phyloP scores from a whole-genome alignment of 345 rosid genomes.

The Psidium friedrichsthalianum region DNA sequence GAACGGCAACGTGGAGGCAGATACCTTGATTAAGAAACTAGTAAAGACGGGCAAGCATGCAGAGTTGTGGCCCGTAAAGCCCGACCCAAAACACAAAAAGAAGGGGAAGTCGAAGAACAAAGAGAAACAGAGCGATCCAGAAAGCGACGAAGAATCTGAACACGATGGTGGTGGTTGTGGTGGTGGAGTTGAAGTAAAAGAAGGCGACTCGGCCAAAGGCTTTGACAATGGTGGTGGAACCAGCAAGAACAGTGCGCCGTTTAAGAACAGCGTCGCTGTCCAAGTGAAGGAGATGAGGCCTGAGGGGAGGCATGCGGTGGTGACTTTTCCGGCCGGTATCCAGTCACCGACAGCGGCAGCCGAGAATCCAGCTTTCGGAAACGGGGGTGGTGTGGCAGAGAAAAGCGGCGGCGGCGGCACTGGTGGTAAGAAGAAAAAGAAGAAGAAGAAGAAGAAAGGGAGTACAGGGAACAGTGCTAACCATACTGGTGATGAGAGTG shows the following conservation, averaged over 20 bases:
- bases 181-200: slow-evolving; percentile 2
- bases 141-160: slow-evolving; percentile 20
- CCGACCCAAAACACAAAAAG: slow-evolving; percentile 11
- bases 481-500: slow-evolving; percentile 3
- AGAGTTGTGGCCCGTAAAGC: slow-evolving; percentile 39
- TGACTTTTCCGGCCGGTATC: not conserved
- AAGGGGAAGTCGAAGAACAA: slow-evolving; percentile 27
- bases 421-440: slow-evolving; percentile 65
- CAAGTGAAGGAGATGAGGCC: slow-evolving; percentile 18
- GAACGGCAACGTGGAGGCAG: slow-evolving; percentile 36
- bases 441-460: slow-evolving; percentile 55
- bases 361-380: slow-evolving; percentile 1
- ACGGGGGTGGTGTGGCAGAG: slow-evolving; percentile 6
- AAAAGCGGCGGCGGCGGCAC: slow-evolving; percentile 9
- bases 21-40: slow-evolving; percentile 52
- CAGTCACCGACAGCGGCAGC: slow-evolving; percentile 22
- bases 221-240: not conserved
- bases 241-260: not conserved
- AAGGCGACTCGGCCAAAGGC: slow-evolving; percentile 4
- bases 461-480: slow-evolving; percentile 26
- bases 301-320: slow-evolving; percentile 9
- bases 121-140: slow-evolving; percentile 24
- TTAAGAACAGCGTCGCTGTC: not conserved
- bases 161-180: slow-evolving; percentile 4
- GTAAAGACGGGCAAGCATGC: slow-evolving; percentile 57